A percentile compares a stretch with the other conserved stretches of the same genome.
Evolutionary conservation across 345 rosid genomes (phyloP).

Genomic region (Streptanthus diversifolius): DNA sequence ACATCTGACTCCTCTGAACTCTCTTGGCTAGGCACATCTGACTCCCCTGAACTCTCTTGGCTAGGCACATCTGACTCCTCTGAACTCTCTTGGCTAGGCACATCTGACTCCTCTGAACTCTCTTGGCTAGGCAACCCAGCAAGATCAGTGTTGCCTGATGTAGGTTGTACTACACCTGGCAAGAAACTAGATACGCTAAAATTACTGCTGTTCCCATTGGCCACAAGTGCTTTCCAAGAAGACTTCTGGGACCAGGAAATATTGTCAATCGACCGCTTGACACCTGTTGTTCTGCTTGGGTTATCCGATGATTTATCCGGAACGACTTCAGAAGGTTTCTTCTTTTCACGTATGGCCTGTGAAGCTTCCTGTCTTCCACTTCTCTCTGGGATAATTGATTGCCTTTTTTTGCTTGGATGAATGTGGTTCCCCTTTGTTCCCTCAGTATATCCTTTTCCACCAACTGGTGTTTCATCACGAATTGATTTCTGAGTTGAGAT

Average conservation of each 20-base stretch:
- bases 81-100: neutral
- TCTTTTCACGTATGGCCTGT: conserved; percentile 28
- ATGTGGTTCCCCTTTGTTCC: conserved; percentile 27
- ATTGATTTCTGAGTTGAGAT: conserved; percentile 41
- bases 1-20: too few species aligned
- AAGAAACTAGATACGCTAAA: conserved; percentile 48
- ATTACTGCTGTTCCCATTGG: conserved; percentile 33
- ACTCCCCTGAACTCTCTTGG: too few species aligned
- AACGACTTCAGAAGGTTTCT: conserved; percentile 21
- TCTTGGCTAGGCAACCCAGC: neutral
- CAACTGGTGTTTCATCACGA: conserved; percentile 24
- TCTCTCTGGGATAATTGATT: conserved; percentile 29
- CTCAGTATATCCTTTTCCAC: conserved; percentile 27
- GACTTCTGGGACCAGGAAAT: conserved; percentile 62
- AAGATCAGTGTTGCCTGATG: conserved; percentile 7
- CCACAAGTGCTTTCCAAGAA: conserved; percentile 72
- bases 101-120: neutral
- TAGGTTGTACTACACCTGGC: conserved; percentile 28
- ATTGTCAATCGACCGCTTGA: conserved; percentile 33
- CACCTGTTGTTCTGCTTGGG: conserved; percentile 20
- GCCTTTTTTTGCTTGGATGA: conserved; percentile 38
- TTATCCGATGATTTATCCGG: conserved; percentile 15
- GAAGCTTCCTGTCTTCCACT: conserved; percentile 30
- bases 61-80: neutral
- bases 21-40: too few species aligned